Conservation (phyloP, 2,329 filamentous ascomycete species). For the Didymella glomerata region DNA sequence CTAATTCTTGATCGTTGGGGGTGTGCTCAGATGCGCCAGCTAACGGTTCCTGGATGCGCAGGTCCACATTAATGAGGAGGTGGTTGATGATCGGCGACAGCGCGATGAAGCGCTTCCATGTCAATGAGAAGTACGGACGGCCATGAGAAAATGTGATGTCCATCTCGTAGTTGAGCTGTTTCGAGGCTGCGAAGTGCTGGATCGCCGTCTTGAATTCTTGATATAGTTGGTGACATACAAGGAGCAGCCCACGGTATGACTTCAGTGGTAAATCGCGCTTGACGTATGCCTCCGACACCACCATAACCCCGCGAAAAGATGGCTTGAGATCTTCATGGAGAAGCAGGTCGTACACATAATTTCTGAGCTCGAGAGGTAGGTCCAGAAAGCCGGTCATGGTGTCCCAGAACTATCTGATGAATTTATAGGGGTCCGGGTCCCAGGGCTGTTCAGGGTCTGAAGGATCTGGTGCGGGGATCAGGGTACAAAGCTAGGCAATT, state of each 20-base stretch:
- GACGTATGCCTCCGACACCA: conserved; percentile 39
- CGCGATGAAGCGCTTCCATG: conserved; percentile 40
- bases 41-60: conserved; percentile 41
- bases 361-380: conserved; percentile 40
- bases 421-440: conserved; percentile 16
- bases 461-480: conserved; percentile 24
- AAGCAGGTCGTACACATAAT: conserved; percentile 42
- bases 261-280: conserved; percentile 40
- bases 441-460: conserved; percentile 21
- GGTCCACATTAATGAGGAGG: conserved; percentile 41
- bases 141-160: conserved; percentile 44
- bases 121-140: conserved; percentile 45
- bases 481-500: conserved; percentile 17
- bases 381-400: conserved; percentile 44
- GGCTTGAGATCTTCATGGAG: conserved; percentile 33
- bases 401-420: conserved; percentile 18
- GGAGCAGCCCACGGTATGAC: conserved; percentile 39
- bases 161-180: conserved; percentile 38
- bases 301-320: conserved; percentile 41
- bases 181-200: conserved; percentile 38
- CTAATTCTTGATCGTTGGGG: conserved; percentile 38
- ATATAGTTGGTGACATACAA: conserved; percentile 35
- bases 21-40: conserved; percentile 28
- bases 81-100: conserved; percentile 42
- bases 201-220: conserved; percentile 41